Evolutionary conservation across 2,329 filamentous ascomycete genomes (phyloP), one percentile per base, ranked within the genome.

Genomic region (Penicillium digitatum): DNA sequence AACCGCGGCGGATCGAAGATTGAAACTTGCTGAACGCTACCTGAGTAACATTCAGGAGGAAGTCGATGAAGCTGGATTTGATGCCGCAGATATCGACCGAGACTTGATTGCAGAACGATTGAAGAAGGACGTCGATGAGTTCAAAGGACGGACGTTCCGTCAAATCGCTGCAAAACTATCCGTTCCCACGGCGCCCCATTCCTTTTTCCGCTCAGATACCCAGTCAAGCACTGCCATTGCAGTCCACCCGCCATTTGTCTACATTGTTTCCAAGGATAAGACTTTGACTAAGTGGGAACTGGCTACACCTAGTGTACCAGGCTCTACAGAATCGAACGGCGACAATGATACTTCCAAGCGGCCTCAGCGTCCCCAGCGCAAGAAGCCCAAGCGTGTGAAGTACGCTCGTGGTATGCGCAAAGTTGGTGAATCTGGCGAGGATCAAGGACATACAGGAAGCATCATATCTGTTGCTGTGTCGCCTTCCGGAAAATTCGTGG

Each of bases 101-200:
- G 94, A 99, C 69, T 78, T 96, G 65, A 92, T 99, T 66, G 91
- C 93, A 39, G 89, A 95, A 72, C 81, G 92, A 64, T 78, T 99
- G 65, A 86, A 93, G 73, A 90, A 96, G 75, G 94, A 97, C 71
- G 89, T 94, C 40, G 85, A 94, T 49, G 94, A 96, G 76, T 84
- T 85, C 53, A 96, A 96, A 76, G 94, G 94, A 55, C 87, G 88
- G 65, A 82, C 96, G 47, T 97, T 96, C 76, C 84, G 90, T 48
- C 84, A 85, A 70, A 83, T 99, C 63, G 88, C 89, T 34, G 78
- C 82, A 22, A 82, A 89, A 62, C 80, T 96, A 60, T 84, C 87
- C 59, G 88, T 95, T 70, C 78, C 78, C 48, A 76, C 79, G 32
- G 87, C 88, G 35, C 80, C 81, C 16, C 84, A 88, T 69, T 86